Evolutionary conservation across 768 basidiomycete genomes (phyloP), one percentile per base, ranked within the genome.

Genomic region (Omphalotus guepiniiformis): DNA sequence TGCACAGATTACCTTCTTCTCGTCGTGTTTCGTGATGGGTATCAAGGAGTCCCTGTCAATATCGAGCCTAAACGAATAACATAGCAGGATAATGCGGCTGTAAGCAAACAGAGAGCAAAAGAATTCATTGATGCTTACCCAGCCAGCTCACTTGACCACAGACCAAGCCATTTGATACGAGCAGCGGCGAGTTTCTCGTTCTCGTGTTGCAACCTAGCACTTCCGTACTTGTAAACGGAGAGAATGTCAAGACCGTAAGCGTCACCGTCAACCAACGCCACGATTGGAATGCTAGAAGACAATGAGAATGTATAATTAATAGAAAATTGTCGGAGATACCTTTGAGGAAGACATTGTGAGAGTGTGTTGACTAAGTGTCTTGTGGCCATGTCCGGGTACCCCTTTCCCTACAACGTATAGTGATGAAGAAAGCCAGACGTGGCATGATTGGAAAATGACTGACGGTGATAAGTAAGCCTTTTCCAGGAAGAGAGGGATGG

Each of bases 381-480:
- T 1, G 96, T 95, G 2, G 93, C 86, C 3, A 96, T 66, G 60
- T 99, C 96, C 0, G 96, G 96, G 65, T 95, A 98, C 2, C 96
- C 96, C 62, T 96, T 98, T 0, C 96, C 96, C 93, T 96, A 55
- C 8, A 44, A 18, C 27, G 44, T 38, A 37, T 25, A 13, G 41
- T 19, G n/a, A 35, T 37, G 29, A 13, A 43, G 15, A 28, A 23
- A 35, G 21, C 13, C 9, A 7, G 16, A 12, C 13, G 6, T 21
- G 28, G 37, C 7, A 42, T 26, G 18, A 46, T 23, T 6, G n/a
- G 5, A 21, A 5, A 15, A 36, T 37, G 9, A 46, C 62, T 39
- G 52, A 90, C 93, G 4, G 93, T 95, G 56, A 95, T 75, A 35
- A 93, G 70, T 16, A 93, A 60, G 1, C 92, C 93, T 29, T 68